These are phyloP conservation scores for Penicillium malachiteum DNA, from an alignment of 495 filamentous ascomycete genomes.

Conservation along the genomic window DNA sequence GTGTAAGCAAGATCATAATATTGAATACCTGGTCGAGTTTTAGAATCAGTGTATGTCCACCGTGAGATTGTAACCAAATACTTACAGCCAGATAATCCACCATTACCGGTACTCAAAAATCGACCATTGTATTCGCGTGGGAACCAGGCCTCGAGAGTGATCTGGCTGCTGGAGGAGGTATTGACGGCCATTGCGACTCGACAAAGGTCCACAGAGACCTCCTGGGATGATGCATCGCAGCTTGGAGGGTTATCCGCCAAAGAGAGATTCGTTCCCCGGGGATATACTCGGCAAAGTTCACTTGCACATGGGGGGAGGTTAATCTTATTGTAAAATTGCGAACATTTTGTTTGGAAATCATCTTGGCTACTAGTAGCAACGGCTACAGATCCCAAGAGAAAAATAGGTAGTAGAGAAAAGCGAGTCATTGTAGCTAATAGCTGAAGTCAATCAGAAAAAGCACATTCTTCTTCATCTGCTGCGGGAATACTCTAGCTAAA, in stretches of 20 bases:
- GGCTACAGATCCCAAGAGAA: conserved; percentile 25
- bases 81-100: conserved; percentile 56
- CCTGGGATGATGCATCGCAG: conserved; percentile 42
- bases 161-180: conserved; percentile 52
- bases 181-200: conserved; percentile 55
- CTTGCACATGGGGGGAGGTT: conserved; percentile 36
- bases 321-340: conserved; percentile 31
- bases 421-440: conserved; percentile 15
- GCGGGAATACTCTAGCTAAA: not conserved
- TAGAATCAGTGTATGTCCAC: not conserved
- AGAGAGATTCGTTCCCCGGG: conserved; percentile 48
- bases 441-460: not conserved
- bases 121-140: conserved; percentile 52
- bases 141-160: conserved; percentile 60
- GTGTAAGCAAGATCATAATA: conserved; percentile 47
- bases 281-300: conserved; percentile 44
- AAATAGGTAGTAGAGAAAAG: conserved; percentile 14
- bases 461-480: not conserved
- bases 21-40: conserved; percentile 37
- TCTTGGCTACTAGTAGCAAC: conserved; percentile 25
- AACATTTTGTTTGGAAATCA: conserved; percentile 32
- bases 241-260: conserved; percentile 46
- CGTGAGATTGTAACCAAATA: not conserved
- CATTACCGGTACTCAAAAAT: conserved; percentile 57
- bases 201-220: conserved; percentile 50